These are phyloP conservation scores for Oidiodendron maius DNA, from an alignment of 495 filamentous ascomycete genomes.

Conservation along the genomic window DNA sequence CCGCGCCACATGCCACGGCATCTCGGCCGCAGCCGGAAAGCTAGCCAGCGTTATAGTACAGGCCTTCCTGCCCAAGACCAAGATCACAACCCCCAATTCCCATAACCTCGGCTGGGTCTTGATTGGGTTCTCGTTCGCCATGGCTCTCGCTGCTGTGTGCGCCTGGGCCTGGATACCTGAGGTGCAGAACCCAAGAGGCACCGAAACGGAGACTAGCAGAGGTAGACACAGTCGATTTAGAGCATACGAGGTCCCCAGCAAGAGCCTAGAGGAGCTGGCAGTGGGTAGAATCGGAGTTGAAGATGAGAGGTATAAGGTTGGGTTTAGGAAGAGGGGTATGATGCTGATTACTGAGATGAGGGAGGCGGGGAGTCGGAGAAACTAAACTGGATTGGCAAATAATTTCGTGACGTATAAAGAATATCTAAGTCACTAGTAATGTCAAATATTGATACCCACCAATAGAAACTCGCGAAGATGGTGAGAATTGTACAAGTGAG, in stretches of 20 bases:
- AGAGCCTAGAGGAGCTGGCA: constrained; percentile 4
- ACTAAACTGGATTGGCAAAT: no score
- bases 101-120: constrained; percentile 25
- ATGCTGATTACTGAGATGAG: not conserved
- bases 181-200: constrained; percentile 19
- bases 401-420: no score
- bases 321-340: not conserved
- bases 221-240: not conserved
- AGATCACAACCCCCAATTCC: constrained; percentile 1
- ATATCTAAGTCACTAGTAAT: no score
- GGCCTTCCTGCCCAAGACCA: constrained; percentile 1
- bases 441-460: no score
- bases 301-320: not conserved
- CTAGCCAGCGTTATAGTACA: constrained; percentile 8
- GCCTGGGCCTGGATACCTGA: constrained; percentile 32
- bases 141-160: constrained; percentile 27
- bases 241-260: constrained; percentile 3
- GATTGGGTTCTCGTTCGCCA: constrained; percentile 25
- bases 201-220: not conserved
- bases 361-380: no score
- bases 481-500: no score
- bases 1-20: constrained; percentile 14
- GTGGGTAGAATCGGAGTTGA: not conserved
- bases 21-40: constrained; percentile 14
- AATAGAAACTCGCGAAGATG: no score